Conservation (phyloP, 805 yeast genomes). For the Sugiyamaella chiloensis region DNA sequence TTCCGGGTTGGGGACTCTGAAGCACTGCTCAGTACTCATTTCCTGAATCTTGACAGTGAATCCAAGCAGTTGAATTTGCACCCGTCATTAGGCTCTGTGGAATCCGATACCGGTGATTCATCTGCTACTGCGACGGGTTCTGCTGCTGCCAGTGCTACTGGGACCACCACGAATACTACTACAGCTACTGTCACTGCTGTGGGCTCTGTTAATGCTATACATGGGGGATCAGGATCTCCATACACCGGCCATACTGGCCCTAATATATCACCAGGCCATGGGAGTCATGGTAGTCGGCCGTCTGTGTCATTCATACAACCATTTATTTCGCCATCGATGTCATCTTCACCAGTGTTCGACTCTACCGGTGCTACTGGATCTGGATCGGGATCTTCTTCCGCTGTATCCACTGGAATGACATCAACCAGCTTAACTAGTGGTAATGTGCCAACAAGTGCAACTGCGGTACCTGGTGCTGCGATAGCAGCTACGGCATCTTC, state of each 20-base stretch:
- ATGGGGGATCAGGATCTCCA: not conserved
- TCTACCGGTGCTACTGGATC: not conserved
- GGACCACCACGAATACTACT: not conserved
- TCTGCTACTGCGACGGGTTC: not conserved
- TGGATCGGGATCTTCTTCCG: conserved; percentile 2
- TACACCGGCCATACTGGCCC: too few species aligned
- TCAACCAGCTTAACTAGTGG: not conserved
- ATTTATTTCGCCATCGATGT: conserved; percentile 60
- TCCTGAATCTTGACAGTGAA: conserved; percentile 44
- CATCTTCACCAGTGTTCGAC: conserved; percentile 33
- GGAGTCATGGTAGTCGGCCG: conserved; percentile 20
- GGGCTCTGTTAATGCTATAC: not conserved
- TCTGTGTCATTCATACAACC: conserved; percentile 50
- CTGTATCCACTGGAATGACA: not conserved
- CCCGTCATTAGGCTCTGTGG: not conserved
- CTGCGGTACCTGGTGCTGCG: conserved; percentile 2
- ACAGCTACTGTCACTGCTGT: not conserved
- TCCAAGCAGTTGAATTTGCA: not conserved
- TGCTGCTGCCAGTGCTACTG: not conserved
- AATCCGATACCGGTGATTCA: not conserved
- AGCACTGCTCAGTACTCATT: conserved; percentile 56
- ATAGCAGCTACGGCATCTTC: conserved; percentile 12
- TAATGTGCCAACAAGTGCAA: too few species aligned
- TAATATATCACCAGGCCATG: not conserved
- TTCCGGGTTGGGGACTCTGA: conserved; percentile 69